These are phyloP conservation scores for Xylaria cubensis DNA, from an alignment of 495 filamentous ascomycete genomes.

Conservation along the genomic window DNA sequence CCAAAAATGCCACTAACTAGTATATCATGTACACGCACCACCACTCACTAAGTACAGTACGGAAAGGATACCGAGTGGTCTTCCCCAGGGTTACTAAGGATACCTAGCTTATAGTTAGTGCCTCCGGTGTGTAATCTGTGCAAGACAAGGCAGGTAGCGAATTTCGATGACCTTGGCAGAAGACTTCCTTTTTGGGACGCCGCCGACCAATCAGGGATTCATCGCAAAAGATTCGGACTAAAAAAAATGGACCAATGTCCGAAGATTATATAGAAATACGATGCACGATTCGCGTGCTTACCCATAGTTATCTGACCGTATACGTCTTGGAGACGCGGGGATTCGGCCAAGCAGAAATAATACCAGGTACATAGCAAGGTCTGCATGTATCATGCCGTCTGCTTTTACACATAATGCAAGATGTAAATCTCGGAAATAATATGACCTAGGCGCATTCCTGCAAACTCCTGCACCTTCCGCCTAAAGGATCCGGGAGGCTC, in stretches of 20 bases:
- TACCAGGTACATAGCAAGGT: neutral
- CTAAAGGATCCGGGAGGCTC: neutral
- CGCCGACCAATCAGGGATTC: slow-evolving; percentile 16
- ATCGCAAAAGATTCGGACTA: neutral
- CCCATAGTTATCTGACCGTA: neutral
- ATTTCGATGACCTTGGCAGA: slow-evolving; percentile 7
- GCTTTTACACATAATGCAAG: neutral
- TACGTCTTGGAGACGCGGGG: neutral
- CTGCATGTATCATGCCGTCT: neutral
- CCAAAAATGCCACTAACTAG: neutral
- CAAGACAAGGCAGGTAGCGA: neutral
- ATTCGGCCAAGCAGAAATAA: neutral
- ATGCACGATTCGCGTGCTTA: slow-evolving; percentile 5
- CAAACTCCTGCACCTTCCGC: slow-evolving; percentile 15
- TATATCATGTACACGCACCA: neutral
- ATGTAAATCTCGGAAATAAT: slow-evolving; percentile 16
- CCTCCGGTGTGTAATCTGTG: neutral
- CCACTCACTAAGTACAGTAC: neutral
- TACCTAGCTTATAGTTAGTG: neutral
- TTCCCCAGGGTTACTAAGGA: slow-evolving; percentile 1
- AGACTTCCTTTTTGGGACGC: slow-evolving; percentile 15
- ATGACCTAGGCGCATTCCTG: slow-evolving; percentile 13
- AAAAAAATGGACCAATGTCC: neutral
- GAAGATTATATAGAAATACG: neutral
- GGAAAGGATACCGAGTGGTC: neutral